These are phyloP conservation scores for Pyrus hybrid DNA, from an alignment of 331 rosid genomes.

Conservation along the genomic window DNA sequence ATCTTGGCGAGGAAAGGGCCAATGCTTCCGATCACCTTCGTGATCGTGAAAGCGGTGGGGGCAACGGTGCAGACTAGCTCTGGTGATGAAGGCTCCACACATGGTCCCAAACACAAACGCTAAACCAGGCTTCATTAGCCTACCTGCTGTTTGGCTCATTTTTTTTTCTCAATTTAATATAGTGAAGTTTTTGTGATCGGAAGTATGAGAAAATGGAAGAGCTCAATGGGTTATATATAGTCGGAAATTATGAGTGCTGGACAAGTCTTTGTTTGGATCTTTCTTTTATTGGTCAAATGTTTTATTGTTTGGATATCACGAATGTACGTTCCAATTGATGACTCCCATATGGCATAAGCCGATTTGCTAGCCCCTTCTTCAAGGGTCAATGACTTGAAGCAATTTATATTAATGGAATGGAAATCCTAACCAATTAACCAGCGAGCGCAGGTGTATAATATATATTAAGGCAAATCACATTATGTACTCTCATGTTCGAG, in stretches of 20 bases:
- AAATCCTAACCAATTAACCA: background rate
- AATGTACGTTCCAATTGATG: no score
- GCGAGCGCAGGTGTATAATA: no score
- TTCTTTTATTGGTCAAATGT: background rate
- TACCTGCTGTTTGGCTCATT: background rate
- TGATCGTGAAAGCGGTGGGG: background rate
- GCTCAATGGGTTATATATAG: background rate
- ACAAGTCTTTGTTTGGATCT: background rate
- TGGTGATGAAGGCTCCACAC: conserved; percentile 1
- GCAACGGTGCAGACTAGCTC: background rate
- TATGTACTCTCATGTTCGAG: no score
- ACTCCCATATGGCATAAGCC: background rate
- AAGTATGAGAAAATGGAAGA: background rate
- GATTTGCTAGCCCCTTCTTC: conserved; percentile 9
- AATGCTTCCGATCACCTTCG: background rate
- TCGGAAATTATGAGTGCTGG: background rate
- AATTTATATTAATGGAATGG: background rate
- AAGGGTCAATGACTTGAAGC: conserved; percentile 11
- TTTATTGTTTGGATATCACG: no score
- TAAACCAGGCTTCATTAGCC: background rate
- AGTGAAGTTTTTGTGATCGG: background rate
- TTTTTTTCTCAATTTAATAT: background rate
- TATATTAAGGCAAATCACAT: no score
- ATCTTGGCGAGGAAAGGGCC: conserved; percentile 9
- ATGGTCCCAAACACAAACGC: conserved; percentile 20